phyloP scores from a whole-genome alignment of 148 eudicot species.

The Camellia japonica region DNA sequence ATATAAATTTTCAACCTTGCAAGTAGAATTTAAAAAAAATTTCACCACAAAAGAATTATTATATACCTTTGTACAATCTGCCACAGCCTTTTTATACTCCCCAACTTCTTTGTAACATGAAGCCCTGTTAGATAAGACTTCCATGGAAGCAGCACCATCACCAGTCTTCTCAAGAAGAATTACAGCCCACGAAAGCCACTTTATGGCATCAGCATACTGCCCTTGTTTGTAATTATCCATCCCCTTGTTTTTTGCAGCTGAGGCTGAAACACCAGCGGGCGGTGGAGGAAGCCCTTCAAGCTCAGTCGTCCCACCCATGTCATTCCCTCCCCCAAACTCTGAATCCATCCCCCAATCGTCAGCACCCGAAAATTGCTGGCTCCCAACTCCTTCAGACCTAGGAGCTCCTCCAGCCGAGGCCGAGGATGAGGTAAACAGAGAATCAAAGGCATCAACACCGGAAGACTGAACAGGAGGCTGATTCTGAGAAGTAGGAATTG shows the following conservation, averaged over 20 bases:
- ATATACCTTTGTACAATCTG: slow-evolving; percentile 91
- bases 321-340: slow-evolving; percentile 40
- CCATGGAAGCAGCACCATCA: slow-evolving; percentile 49
- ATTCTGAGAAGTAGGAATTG: slow-evolving; percentile 27
- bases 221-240: slow-evolving; percentile 87
- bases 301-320: slow-evolving; percentile 60
- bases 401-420: slow-evolving; percentile 29
- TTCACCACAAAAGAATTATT: slow-evolving; percentile 2
- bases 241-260: slow-evolving; percentile 77
- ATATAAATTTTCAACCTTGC: background rate
- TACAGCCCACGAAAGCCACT: slow-evolving; percentile 98
- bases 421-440: slow-evolving; percentile 47
- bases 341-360: slow-evolving; percentile 70
- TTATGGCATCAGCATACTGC: slow-evolving; percentile 92
- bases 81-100: slow-evolving; percentile 97
- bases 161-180: slow-evolving; percentile 69
- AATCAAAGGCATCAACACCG: slow-evolving; percentile 54
- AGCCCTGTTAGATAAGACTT: slow-evolving; percentile 77
- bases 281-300: slow-evolving; percentile 93
- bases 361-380: slow-evolving; percentile 53
- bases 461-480: slow-evolving; percentile 43
- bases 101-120: slow-evolving; percentile 98
- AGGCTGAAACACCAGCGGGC: slow-evolving; percentile 69
- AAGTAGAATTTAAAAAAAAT: background rate
- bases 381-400: slow-evolving; percentile 30